phyloP scores from a whole-genome alignment of 371 early-diverging fungal genomes.

The Lichtheimia ornata region DNA sequence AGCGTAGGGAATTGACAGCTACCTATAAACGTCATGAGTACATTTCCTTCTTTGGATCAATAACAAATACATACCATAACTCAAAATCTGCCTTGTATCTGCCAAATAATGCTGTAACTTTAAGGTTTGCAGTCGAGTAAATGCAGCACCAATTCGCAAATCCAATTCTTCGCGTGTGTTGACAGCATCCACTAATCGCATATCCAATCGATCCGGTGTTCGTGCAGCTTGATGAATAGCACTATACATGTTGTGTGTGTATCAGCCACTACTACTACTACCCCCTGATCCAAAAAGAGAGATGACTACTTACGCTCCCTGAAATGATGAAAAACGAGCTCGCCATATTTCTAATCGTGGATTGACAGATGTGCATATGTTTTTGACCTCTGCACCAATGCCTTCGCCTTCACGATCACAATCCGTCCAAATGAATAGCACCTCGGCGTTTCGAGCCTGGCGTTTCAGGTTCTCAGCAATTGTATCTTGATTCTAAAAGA shows the following conservation, averaged over 20 bases:
- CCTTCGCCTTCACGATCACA: constrained; percentile 99
- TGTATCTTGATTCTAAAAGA: constrained; percentile 11
- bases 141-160: constrained; percentile 94
- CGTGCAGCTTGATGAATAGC: constrained; percentile 79
- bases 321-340: constrained; percentile 85
- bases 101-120: constrained; percentile 54
- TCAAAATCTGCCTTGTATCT: constrained; percentile 66
- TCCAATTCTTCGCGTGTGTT: constrained; percentile 95
- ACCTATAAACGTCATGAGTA: constrained; percentile 53
- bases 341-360: constrained; percentile 67
- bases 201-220: constrained; percentile 71
- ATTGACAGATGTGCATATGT: constrained; percentile 69
- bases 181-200: constrained; percentile 87
- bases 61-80: constrained; percentile 75
- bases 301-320: constrained; percentile 44
- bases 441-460: constrained; percentile 62
- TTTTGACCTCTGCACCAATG: constrained; percentile 90
- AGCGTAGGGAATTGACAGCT: constrained; percentile 99
- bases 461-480: constrained; percentile 54
- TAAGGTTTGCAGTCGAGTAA: constrained; percentile 96
- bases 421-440: constrained; percentile 99
- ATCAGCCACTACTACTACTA: neutral
- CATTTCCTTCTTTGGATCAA: neutral
- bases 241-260: neutral
- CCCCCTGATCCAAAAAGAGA: neutral